Conservation (phyloP, 140 eudicot species). For the Erigeron philadelphicus region DNA sequence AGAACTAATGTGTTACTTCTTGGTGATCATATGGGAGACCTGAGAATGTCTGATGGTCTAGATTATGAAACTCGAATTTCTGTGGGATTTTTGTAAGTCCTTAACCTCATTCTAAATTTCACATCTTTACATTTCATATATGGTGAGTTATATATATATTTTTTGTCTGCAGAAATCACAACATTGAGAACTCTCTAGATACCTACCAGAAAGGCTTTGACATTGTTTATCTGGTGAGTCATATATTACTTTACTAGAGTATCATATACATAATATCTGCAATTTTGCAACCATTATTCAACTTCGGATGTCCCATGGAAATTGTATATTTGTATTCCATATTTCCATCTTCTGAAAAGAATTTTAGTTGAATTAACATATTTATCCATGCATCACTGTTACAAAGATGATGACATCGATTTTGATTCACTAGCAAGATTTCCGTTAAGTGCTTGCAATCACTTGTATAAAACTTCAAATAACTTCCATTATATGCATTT, state of each 20-base stretch:
- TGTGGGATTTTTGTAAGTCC: conserved; percentile 81
- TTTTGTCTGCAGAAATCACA: conserved; percentile 50
- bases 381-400: too few species aligned
- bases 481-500: neutral
- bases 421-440: too few species aligned
- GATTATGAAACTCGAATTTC: conserved; percentile 66
- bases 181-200: conserved; percentile 55
- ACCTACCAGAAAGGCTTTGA: conserved; percentile 67
- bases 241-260: neutral
- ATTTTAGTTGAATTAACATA: too few species aligned
- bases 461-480: neutral
- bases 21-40: conserved; percentile 88
- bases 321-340: too few species aligned
- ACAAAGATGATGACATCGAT: too few species aligned
- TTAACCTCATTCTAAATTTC: neutral
- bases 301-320: too few species aligned
- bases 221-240: conserved; percentile 67
- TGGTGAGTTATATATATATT: neutral
- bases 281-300: neutral
- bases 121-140: neutral
- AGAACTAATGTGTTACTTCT: conserved; percentile 82
- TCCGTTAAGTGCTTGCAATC: conserved; percentile 3
- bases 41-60: conserved; percentile 90
- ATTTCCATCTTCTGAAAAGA: too few species aligned
- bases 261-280: neutral